phyloP scores from a whole-genome alignment of 495 filamentous ascomycete species.

The Recurvomyces mirabilis region DNA sequence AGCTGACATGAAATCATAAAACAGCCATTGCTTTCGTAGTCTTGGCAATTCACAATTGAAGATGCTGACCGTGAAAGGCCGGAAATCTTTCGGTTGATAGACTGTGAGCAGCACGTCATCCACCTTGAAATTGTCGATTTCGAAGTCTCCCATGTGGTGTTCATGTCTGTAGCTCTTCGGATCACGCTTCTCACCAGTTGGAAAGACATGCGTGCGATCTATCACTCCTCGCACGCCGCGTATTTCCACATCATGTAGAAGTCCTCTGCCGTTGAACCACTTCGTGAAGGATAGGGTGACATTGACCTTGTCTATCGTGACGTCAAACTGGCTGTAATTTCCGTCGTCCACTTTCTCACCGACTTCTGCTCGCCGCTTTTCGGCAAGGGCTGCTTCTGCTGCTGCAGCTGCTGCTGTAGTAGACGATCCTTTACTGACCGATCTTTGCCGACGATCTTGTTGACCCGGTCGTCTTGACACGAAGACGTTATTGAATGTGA shows the following conservation, averaged over 20 bases:
- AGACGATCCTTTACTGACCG: slow-evolving; percentile 88
- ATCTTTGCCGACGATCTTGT: slow-evolving; percentile 31
- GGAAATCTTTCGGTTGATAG: slow-evolving; percentile 79
- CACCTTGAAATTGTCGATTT: slow-evolving; percentile 91
- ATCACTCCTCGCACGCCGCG: slow-evolving; percentile 94
- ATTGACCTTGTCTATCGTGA: slow-evolving; percentile 89
- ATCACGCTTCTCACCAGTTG: slow-evolving; percentile 59
- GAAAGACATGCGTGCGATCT: slow-evolving; percentile 71
- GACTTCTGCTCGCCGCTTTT: slow-evolving; percentile 34
- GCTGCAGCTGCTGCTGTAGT: slow-evolving; percentile 73
- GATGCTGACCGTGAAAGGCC: slow-evolving; percentile 88
- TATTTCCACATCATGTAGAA: slow-evolving; percentile 83
- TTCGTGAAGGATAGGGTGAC: slow-evolving; percentile 95
- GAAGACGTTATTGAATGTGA: slow-evolving; percentile 94
- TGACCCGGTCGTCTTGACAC: slow-evolving; percentile 85
- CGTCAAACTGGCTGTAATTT: slow-evolving; percentile 94
- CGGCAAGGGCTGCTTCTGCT: slow-evolving; percentile 53
- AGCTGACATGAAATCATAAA: slow-evolving; percentile 93
- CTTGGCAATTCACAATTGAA: slow-evolving; percentile 90
- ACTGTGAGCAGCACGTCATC: slow-evolving; percentile 86
- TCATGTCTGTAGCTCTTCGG: slow-evolving; percentile 79
- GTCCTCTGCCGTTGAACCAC: slow-evolving; percentile 94
- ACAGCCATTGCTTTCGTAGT: slow-evolving; percentile 87
- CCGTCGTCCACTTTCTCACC: slow-evolving; percentile 67
- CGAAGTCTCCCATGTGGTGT: slow-evolving; percentile 87